phyloP scores from a whole-genome alignment of 2,329 filamentous ascomycete species.

The Epicoccum sorghinum region DNA sequence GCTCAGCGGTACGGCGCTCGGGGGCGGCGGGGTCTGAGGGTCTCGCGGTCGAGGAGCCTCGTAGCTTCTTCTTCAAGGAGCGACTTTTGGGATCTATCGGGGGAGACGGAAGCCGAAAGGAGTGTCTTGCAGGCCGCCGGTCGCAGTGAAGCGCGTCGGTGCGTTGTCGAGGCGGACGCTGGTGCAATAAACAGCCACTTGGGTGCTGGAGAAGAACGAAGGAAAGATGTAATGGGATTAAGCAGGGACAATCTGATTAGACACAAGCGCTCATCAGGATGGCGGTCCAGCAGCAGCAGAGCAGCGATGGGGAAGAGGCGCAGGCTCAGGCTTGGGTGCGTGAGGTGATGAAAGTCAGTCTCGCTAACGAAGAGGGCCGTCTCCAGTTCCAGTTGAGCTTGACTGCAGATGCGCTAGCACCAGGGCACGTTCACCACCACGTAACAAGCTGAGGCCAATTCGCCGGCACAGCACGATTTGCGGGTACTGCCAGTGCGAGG shows the following conservation, averaged over 20 bases:
- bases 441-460: not conserved
- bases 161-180: conserved; percentile 19
- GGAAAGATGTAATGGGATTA: conserved; percentile 41
- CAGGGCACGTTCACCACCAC: conserved; percentile 11
- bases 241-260: conserved; percentile 34
- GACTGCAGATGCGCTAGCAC: conserved; percentile 1
- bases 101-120: conserved; percentile 28
- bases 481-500: not conserved
- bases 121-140: conserved; percentile 31
- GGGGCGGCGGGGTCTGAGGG: conserved; percentile 11
- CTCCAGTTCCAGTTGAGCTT: not conserved
- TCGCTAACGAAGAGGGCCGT: conserved; percentile 12
- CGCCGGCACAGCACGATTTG: too few species aligned
- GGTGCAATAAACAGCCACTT: conserved; percentile 47
- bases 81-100: not conserved
- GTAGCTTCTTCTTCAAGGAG: too few species aligned
- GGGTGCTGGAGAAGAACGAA: conserved; percentile 48
- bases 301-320: conserved; percentile 21
- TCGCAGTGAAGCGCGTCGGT: conserved; percentile 20
- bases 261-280: conserved; percentile 35
- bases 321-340: conserved; percentile 17
- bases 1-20: conserved; percentile 1
- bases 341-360: conserved; percentile 18
- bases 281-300: conserved; percentile 24
- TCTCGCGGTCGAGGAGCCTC: conserved; percentile 7